Evolutionary conservation across 495 filamentous ascomycete genomes (phyloP), one percentile per base, ranked within the genome.

Genomic region (Lepraria neglecta): DNA sequence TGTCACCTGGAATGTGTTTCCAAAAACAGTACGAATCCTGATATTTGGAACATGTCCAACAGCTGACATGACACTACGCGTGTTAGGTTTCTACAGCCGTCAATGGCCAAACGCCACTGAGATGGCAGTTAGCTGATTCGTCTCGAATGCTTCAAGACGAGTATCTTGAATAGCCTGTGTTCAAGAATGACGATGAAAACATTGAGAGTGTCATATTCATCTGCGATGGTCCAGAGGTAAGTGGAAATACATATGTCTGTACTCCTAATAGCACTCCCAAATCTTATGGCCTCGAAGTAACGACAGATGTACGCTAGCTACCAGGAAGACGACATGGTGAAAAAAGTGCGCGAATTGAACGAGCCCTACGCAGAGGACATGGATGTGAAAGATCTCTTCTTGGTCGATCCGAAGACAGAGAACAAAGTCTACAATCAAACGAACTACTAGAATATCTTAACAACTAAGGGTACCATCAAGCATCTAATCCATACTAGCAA

Each of bases 401-500:
- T 42, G 9, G 38, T 42, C 38, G 38, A 42, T 42, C 38, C 24
- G 24, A 24, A 24, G 24, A 24, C 24, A 24, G 24, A 2, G 24
- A 24, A 2, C 24, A 24, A 24, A 24, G 24, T 24, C 24, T 24
- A 24, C 24, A 24, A 24, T 24, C 24, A 1, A 24, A 24, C 24
- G 24, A 24, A 45, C 3, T n/a, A n/a, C 12, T 45, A n/a, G 43
- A 10, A 14, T n/a, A 5, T 6, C 9, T 12, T n/a, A 0, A 45
- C 27, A 7, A 59, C 9, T 14, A 40, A 14, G 15, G 64, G 65
- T n/a, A 4, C 50, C 4, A 67, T 67, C 19, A 38, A 33, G 0
- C 65, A 67, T 48, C 44, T 66, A 5, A 21, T 54, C 44, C 65
- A 67, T 10, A 47, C 40, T 4, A 63, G 27, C 52, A 66, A 67